Percentiles rank a stretch among this genome's conserved stretches.
Conservation (phyloP, 768 basidiomycete genomes). For the Cyathus striatus region DNA sequence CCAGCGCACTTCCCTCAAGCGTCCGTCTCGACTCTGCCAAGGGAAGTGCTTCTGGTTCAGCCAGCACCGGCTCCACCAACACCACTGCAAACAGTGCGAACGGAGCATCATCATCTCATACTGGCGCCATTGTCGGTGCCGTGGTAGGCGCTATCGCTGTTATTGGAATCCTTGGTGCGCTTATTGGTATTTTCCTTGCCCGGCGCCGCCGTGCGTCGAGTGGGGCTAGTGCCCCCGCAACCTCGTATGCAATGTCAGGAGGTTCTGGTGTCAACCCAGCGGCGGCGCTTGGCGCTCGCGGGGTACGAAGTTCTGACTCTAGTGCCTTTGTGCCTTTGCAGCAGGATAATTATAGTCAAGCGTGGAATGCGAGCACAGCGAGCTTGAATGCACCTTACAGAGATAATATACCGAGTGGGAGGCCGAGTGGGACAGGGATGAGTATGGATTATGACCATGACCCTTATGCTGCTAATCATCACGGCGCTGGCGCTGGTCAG, state of each 20-base stretch:
- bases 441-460: constrained; percentile 33
- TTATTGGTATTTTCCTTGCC: constrained; percentile 46
- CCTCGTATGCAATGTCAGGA: constrained; percentile 18
- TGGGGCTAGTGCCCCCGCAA: constrained; percentile 16
- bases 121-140: constrained; percentile 40
- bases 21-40: constrained; percentile 37
- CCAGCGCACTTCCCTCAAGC: constrained; percentile 43
- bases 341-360: constrained; percentile 51
- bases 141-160: constrained; percentile 49
- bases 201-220: constrained; percentile 44
- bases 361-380: constrained; percentile 53
- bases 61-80: constrained; percentile 12
- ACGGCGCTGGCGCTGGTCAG: too few species aligned
- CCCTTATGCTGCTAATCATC: constrained; percentile 24
- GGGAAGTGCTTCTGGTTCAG: constrained; percentile 17
- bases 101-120: constrained; percentile 1
- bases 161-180: constrained; percentile 44
- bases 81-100: constrained; percentile 4
- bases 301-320: constrained; percentile 50
- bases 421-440: constrained; percentile 23
- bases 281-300: constrained; percentile 18
- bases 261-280: constrained; percentile 20
- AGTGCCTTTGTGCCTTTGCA: constrained; percentile 71
- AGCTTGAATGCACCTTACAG: constrained; percentile 36
- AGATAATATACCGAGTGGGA: constrained; percentile 18